Conservation (phyloP, 1,139 yeast species). For the Yueomyces sp. region DNA sequence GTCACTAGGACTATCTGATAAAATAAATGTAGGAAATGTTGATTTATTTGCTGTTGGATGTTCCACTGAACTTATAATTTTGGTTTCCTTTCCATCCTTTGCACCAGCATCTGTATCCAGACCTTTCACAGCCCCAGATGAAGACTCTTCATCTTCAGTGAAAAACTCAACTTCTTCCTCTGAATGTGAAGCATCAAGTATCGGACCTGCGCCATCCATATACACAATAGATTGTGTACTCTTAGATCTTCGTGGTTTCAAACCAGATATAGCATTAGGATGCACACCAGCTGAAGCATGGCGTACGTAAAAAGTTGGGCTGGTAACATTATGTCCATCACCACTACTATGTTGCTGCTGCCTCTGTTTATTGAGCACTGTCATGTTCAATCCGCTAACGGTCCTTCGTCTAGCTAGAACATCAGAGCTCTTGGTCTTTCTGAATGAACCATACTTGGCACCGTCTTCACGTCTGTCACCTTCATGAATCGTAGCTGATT, state of each 20-base stretch:
- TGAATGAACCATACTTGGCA: slow-evolving; percentile 7
- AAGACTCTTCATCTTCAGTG: slow-evolving; percentile 21
- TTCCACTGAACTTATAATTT: no score
- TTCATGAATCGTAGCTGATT: slow-evolving; percentile 7
- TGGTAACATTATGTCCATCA: background rate
- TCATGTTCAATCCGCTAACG: slow-evolving; percentile 23
- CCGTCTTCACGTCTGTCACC: slow-evolving; percentile 4
- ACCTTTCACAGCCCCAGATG: no score
- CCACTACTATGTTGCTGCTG: slow-evolving; percentile 13
- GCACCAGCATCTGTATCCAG: no score
- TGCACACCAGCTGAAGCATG: background rate
- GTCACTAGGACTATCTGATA: no score
- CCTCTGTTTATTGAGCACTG: slow-evolving; percentile 14
- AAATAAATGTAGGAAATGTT: no score
- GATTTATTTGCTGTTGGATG: no score
- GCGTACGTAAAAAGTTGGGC: background rate
- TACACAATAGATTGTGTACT: slow-evolving; percentile 20
- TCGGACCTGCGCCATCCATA: slow-evolving; percentile 9
- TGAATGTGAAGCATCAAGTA: slow-evolving; percentile 13
- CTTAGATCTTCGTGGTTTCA: slow-evolving; percentile 18
- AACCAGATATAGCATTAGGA: slow-evolving; percentile 6
- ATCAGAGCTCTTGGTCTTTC: slow-evolving; percentile 19
- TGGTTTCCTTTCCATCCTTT: no score
- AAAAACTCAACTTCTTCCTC: slow-evolving; percentile 19
- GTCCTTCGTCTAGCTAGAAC: slow-evolving; percentile 18